Evolutionary conservation across 805 yeast species (phyloP).

Genomic region (Millerozyma acaciae): DNA sequence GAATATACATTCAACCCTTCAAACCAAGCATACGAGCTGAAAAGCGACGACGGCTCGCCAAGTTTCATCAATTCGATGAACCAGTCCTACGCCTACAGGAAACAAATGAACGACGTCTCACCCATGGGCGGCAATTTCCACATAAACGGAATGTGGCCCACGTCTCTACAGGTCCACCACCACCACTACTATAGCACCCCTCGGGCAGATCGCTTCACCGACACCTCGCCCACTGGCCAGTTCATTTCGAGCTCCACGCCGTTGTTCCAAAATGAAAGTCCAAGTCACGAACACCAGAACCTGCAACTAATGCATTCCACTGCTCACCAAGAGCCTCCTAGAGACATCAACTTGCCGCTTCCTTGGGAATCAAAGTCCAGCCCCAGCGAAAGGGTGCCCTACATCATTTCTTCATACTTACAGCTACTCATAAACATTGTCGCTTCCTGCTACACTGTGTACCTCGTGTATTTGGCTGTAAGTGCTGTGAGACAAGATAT

Average conservation of each 20-base stretch:
- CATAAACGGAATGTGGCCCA: constrained; percentile 2
- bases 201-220: not conserved
- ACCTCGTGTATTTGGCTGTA: constrained; percentile 41
- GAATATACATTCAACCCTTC: constrained; percentile 16
- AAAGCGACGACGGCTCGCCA: constrained; percentile 13
- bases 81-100: constrained; percentile 13
- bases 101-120: constrained; percentile 4
- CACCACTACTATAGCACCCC: constrained; percentile 38
- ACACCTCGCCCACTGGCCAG: not conserved
- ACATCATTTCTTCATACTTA: constrained; percentile 56
- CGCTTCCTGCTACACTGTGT: constrained; percentile 42
- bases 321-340: not conserved
- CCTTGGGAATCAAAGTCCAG: constrained; percentile 55
- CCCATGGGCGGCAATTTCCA: not conserved
- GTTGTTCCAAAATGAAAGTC: not conserved
- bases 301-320: constrained; percentile 1
- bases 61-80: constrained; percentile 8
- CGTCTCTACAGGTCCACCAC: constrained; percentile 36
- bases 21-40: constrained; percentile 14
- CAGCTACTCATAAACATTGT: constrained; percentile 52
- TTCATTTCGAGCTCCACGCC: too few species aligned
- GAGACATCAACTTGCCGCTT: constrained; percentile 37
- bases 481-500: constrained; percentile 54
- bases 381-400: constrained; percentile 53
- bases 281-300: constrained; percentile 1